Evolutionary conservation across 2,329 filamentous ascomycete species (phyloP).

Genomic region (Atkinsonella texensis): DNA sequence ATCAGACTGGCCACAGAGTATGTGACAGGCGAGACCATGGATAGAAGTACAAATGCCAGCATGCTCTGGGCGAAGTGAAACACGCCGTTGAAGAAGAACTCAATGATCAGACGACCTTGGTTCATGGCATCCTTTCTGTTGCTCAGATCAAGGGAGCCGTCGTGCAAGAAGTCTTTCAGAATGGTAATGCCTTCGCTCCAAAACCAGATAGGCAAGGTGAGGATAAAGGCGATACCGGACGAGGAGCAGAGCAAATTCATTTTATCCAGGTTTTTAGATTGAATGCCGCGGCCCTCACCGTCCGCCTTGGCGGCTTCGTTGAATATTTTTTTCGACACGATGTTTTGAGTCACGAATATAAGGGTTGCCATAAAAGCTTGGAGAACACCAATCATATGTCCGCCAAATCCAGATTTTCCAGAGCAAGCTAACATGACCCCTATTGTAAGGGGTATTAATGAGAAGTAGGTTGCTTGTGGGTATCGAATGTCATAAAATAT

Average conservation of each 20-base stretch:
- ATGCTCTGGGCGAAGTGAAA: conserved; percentile 97
- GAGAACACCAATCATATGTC: conserved; percentile 79
- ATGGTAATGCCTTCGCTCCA: conserved; percentile 77
- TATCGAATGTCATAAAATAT: conserved; percentile 83
- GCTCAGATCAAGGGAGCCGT: conserved; percentile 59
- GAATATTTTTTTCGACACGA: conserved; percentile 95
- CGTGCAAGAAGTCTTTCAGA: conserved; percentile 63
- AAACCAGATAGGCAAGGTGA: conserved; percentile 87
- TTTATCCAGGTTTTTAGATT: conserved; percentile 80
- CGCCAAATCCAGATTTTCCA: conserved; percentile 62
- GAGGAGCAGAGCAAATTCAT: conserved; percentile 94
- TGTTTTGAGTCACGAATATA: conserved; percentile 96
- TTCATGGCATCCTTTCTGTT: conserved; percentile 55
- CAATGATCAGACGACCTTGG: conserved; percentile 61
- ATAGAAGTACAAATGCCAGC: conserved; percentile 82
- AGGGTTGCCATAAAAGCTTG: conserved; percentile 84
- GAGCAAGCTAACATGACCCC: conserved; percentile 97
- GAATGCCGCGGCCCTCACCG: conserved; percentile 51
- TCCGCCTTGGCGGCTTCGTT: conserved; percentile 85
- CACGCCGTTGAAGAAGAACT: conserved; percentile 92
- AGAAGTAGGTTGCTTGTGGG: conserved; percentile 74
- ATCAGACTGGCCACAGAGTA: conserved; percentile 94
- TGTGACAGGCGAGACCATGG: conserved; percentile 88
- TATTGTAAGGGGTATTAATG: conserved; percentile 76
- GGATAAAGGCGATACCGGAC: conserved; percentile 79